Evolutionary conservation across 768 basidiomycete genomes (phyloP).

Genomic region (Rubroboletus satanas): DNA sequence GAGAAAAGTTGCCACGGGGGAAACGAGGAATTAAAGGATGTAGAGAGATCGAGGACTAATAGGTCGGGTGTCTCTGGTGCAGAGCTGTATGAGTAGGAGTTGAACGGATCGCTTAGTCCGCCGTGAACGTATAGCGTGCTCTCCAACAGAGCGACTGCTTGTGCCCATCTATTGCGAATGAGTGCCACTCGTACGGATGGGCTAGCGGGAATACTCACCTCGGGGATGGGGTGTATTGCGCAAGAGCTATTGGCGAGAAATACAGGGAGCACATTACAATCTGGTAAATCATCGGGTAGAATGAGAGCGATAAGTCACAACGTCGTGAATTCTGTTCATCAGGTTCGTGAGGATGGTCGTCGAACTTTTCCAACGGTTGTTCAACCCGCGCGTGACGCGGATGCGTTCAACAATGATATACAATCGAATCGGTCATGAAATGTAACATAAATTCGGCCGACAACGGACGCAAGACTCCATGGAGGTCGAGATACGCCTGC

Average conservation of each 20-base stretch:
- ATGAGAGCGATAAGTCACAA: constrained; percentile 15
- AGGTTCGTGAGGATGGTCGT: constrained; percentile 3
- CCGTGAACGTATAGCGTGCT: constrained; percentile 70
- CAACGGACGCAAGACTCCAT: no score
- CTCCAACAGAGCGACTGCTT: constrained; percentile 57
- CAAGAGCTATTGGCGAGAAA: constrained; percentile 13
- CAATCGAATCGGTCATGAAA: no score
- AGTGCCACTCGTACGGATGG: not conserved
- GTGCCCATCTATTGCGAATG: constrained; percentile 70
- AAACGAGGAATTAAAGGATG: constrained; percentile 52
- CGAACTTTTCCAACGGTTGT: not conserved
- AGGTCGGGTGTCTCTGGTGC: constrained; percentile 73
- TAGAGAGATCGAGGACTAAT: constrained; percentile 60
- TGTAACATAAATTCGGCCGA: no score
- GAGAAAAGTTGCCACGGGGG: constrained; percentile 68
- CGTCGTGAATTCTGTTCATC: constrained; percentile 19
- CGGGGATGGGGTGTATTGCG: constrained; percentile 24
- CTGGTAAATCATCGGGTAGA: constrained; percentile 7
- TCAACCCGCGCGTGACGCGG: not conserved
- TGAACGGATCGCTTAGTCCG: constrained; percentile 71
- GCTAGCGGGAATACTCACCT: constrained; percentile 15
- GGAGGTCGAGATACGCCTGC: not conserved
- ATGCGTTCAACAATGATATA: not conserved
- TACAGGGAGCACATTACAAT: constrained; percentile 9
- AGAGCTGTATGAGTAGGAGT: constrained; percentile 65